phyloP scores from a whole-genome alignment of 306 rosid species.

The Cicer pinnatifidum region DNA sequence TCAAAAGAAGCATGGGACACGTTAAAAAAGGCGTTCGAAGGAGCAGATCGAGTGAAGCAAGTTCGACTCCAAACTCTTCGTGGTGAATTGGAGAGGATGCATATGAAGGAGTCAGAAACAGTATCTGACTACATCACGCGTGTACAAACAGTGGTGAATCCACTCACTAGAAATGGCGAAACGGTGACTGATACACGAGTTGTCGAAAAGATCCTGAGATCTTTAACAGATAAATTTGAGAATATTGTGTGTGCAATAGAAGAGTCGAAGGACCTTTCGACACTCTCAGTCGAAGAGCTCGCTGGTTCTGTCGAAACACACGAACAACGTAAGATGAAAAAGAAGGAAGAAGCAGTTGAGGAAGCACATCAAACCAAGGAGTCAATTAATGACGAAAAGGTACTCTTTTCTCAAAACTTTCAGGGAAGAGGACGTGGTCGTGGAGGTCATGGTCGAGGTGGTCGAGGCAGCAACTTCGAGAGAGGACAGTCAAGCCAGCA shows the following conservation, averaged over 20 bases:
- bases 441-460: background rate
- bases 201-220: no score
- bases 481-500: background rate
- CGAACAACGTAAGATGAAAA: background rate
- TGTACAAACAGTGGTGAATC: background rate
- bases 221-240: background rate
- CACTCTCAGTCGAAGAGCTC: background rate
- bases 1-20: background rate
- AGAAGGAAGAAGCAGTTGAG: background rate
- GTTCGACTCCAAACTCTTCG: background rate
- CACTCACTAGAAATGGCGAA: background rate
- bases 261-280: background rate
- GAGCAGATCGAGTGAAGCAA: background rate
- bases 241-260: background rate
- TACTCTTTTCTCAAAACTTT: background rate
- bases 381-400: background rate
- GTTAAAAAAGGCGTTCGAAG: background rate
- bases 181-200: background rate
- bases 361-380: background rate
- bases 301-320: background rate
- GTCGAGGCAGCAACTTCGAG: no score
- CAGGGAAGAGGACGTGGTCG: background rate
- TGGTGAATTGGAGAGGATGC: background rate
- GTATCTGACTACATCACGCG: background rate
- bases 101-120: background rate